These are phyloP conservation scores for Irpex lacteus DNA, from an alignment of 1,284 basidiomycete genomes.

Conservation along the genomic window DNA sequence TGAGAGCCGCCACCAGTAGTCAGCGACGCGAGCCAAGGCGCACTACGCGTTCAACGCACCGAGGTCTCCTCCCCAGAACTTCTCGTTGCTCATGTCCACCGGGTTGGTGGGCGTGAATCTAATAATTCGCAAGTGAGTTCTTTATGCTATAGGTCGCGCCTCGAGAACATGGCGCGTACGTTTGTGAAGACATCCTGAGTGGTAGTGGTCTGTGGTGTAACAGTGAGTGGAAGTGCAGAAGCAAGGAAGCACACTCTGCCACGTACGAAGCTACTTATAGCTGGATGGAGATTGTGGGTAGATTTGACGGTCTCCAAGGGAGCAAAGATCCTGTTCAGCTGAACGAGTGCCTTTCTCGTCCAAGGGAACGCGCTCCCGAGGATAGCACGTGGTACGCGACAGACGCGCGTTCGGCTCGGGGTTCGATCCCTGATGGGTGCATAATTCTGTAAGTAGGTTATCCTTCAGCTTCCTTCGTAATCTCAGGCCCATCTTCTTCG, in stretches of 20 bases:
- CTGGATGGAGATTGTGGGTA: neutral
- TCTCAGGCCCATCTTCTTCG: neutral
- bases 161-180: neutral
- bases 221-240: neutral
- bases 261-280: too few species aligned
- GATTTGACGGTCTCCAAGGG: neutral
- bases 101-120: slow-evolving; percentile 59
- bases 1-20: neutral
- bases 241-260: neutral
- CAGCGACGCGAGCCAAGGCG: neutral
- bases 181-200: slow-evolving; percentile 6
- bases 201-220: neutral
- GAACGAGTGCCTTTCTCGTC: neutral
- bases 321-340: neutral
- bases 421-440: neutral
- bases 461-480: too few species aligned
- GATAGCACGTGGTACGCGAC: neutral
- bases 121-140: neutral
- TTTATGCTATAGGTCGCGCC: neutral
- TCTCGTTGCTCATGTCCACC: slow-evolving; percentile 61
- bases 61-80: slow-evolving; percentile 63
- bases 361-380: neutral
- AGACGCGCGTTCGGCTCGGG: neutral
- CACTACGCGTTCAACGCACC: slow-evolving; percentile 36
- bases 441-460: neutral